Conservation (phyloP, 139 green algal genomes). For the Chara braunii region DNA sequence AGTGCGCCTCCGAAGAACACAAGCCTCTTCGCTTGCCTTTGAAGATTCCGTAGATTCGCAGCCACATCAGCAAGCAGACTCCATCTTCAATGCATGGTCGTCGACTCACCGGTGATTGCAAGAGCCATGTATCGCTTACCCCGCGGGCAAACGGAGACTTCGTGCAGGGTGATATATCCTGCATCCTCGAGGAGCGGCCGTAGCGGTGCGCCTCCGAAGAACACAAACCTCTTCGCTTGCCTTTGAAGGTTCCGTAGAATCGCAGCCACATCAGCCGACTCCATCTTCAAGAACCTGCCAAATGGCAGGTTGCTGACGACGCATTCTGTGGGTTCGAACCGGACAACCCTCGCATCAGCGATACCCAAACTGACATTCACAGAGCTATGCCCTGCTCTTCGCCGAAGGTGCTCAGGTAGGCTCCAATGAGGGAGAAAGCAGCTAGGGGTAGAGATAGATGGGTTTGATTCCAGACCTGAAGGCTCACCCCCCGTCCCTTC, state of each 20-base stretch:
- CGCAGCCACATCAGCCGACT: background rate
- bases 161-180: conserved; percentile 2
- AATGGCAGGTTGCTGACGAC: conserved; percentile 16
- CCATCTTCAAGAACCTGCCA: conserved; percentile 11
- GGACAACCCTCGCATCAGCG: too few relatives aligned
- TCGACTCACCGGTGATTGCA: too few relatives aligned
- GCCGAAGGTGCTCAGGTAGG: too few relatives aligned
- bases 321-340: too few relatives aligned
- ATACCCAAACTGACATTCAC: too few relatives aligned
- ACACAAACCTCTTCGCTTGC: conserved; percentile 1
- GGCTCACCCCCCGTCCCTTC: too few relatives aligned
- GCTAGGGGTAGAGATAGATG: too few relatives aligned
- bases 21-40: background rate
- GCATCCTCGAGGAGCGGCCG: background rate
- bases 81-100: too few relatives aligned
- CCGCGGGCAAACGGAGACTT: background rate
- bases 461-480: too few relatives aligned
- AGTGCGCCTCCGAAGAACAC: conserved; percentile 5
- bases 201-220: conserved; percentile 2
- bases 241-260: conserved; percentile 5
- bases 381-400: too few relatives aligned
- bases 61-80: too few relatives aligned
- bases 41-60: conserved; percentile 2
- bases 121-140: conserved; percentile 1
- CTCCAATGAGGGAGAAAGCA: too few relatives aligned